Evolutionary conservation across 129 eudicot genomes (phyloP).

Genomic region (Smallanthus sonchifolius): DNA sequence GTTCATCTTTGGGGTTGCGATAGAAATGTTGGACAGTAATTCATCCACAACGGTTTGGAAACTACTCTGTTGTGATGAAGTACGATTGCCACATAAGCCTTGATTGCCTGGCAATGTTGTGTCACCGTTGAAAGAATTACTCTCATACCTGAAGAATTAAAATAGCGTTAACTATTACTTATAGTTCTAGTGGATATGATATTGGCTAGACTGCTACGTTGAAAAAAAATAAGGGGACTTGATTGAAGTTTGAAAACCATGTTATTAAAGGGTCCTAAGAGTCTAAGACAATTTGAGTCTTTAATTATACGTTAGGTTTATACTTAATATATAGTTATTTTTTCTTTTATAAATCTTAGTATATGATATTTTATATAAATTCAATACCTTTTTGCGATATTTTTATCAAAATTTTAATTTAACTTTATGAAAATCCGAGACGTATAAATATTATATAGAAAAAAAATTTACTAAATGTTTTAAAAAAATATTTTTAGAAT

Average conservation of each 20-base stretch:
- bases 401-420: too few species aligned
- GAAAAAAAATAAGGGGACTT: not conserved
- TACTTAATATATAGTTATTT: too few species aligned
- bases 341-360: too few species aligned
- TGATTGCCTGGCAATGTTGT: slow-evolving; percentile 54
- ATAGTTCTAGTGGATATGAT: not conserved
- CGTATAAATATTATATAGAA: too few species aligned
- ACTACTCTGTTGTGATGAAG: slow-evolving; percentile 42
- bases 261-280: not conserved
- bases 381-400: too few species aligned
- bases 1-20: slow-evolving; percentile 60
- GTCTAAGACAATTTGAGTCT: too few species aligned
- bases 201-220: not conserved
- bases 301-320: too few species aligned
- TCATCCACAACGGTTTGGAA: slow-evolving; percentile 39
- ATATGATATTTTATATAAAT: too few species aligned
- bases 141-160: slow-evolving; percentile 50
- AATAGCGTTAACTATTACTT: not conserved
- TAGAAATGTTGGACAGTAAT: slow-evolving; percentile 42
- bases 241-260: not conserved
- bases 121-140: slow-evolving; percentile 53
- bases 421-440: too few species aligned
- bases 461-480: too few species aligned
- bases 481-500: too few species aligned
- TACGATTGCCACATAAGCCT: slow-evolving; percentile 58